Base-by-base conservation (phyloP, 805 yeast species). In the Myxozyma nipponensis region DNA sequence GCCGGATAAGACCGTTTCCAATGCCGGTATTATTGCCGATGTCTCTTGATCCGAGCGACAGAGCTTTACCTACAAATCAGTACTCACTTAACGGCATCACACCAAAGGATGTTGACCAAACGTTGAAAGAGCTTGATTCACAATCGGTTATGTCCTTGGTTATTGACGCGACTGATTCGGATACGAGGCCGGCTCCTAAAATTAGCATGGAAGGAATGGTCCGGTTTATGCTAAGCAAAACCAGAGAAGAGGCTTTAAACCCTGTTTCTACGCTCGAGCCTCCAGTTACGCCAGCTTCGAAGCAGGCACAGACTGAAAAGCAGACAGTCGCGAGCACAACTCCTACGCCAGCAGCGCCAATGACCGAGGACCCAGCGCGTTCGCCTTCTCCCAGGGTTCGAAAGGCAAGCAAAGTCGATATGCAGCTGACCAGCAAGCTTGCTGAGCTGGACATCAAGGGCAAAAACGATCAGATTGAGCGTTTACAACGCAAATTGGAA, bases 111-210 rank as follows among this genome's bases (percentile, higher is more conserved):
- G 45, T 39, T 10, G n/a, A 39, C 17, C 47, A 49, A 3, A 26
- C 52, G 7, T 25, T 50, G 21, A 34, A 42, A 10, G 4, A 25
- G 3, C 25, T 49, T 19, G 21, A 44, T 6, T 47, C 26, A 39
- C 44, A 37, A 15, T 44, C 46, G 17, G 37, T 53, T 35, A 39
- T 44, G 19, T 46, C 54, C 2, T 47, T 47, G 28, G 30, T 53
- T 5, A 42, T 53, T 24, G 46, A 46, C n/a, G 48, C 34, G 10
- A 44, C 48, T 19, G 57, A 50, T 15, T 35, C 57, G 9, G 57
- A 53, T 21, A 42, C 38, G 5, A 39, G 46, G 23, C 36, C 39
- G 24, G 42, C 54, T 2, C 40, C 46, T 17, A 13, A 38, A 23
- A 18, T 53, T 5, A 32, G 32, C 9, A 43, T 50, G 38, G 48